Base-by-base conservation (phyloP, 2,329 filamentous ascomycete genomes). In the Pyrenochaeta sp. region DNA sequence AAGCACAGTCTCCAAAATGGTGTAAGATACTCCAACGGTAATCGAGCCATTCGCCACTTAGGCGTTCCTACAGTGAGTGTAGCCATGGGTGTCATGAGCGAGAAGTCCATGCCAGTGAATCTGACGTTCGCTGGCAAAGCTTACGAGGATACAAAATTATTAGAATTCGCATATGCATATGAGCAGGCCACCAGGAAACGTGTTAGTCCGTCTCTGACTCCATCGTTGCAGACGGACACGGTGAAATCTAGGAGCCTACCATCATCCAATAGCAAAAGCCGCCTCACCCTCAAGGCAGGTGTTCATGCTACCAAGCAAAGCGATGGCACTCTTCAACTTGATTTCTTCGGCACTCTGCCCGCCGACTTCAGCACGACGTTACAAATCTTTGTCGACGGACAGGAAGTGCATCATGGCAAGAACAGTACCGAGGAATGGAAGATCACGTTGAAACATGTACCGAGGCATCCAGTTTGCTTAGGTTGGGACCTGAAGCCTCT, bases 1-100 rank as follows among this genome's bases (percentile, higher is more conserved):
- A 54, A 32, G 9, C 73, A 79, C 50, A 79, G 78, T 3, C 73
- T 79, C 51, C 75, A 73, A 23, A 83, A 85, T 42, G 83, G 84
- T 0, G 78, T 85, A 4, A 79, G 78, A 35, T 85, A 85, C 52
- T 79, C 77, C 0, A 83, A 85, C 49, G 83, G 83, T 0, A 84
- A 84, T 45, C 72, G 82, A 1, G 80, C 79, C 0, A 71, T 86
- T 1, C 73, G 83, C 10, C 83, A 86, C 48, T 71, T 85, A 2
- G 83, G 84, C 0, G 77, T 86, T 0, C 84, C 84, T 0, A 83
- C 80, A 0, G 76, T 86, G 1, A 81, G 77, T 0, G 81, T 85
- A 0, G 78, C 82, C 0, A 85, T 85, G 83, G 83, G 83, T 0
- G 51, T 76, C 1, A 76, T 84, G 72, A 61, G 56, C 1, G 72